These are phyloP conservation scores for Kalaharituber pfeilii DNA, from an alignment of 2,329 filamentous ascomycete genomes.

Conservation along the genomic window DNA sequence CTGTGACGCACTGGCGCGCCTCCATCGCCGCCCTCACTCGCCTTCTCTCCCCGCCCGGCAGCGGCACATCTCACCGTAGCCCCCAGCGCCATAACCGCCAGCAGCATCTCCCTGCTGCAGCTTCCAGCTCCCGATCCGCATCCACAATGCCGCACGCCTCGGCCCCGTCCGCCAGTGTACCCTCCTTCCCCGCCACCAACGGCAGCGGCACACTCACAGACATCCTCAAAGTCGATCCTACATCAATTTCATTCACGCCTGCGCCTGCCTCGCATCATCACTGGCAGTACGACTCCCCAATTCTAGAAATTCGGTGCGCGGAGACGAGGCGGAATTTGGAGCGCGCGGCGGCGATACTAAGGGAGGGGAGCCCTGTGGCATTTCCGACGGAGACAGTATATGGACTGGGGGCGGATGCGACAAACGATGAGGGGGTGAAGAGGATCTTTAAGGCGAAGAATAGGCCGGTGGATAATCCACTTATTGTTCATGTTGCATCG, in stretches of 20 bases:
- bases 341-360: constrained; percentile 49
- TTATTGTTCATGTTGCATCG: constrained; percentile 83
- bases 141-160: background rate
- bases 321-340: constrained; percentile 32
- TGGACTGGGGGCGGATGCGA: constrained; percentile 89
- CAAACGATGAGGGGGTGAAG: constrained; percentile 59
- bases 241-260: background rate
- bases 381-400: constrained; percentile 98
- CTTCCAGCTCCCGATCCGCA: background rate
- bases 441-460: constrained; percentile 91
- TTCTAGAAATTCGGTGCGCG: constrained; percentile 14
- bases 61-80: background rate
- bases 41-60: background rate
- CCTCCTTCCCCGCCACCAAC: background rate
- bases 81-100: background rate
- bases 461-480: constrained; percentile 78
- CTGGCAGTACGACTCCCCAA: constrained; percentile 21
- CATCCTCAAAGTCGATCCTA: background rate
- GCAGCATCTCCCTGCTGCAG: background rate
- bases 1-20: no score
- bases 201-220: background rate
- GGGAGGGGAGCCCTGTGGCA: constrained; percentile 59
- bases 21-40: no score
- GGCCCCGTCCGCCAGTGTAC: background rate
- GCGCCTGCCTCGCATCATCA: background rate